A percentile compares a stretch with the other conserved stretches of the same genome.
Evolutionary conservation across 2,329 filamentous ascomycete species (phyloP).

Genomic region (Neofusicoccum parvum): DNA sequence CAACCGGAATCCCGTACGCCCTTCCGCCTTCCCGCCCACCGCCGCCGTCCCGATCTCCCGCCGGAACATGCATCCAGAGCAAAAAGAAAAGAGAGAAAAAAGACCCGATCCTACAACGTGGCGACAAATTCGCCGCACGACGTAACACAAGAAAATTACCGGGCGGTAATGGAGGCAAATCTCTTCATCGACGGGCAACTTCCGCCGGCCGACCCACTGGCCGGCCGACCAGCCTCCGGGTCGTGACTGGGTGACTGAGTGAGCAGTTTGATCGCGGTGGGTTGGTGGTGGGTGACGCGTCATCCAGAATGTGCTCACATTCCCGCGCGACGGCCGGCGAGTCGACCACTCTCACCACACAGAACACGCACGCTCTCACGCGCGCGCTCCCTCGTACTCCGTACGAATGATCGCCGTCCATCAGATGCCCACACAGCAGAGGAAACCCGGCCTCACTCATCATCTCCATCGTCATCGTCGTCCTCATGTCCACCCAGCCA

Average conservation of each 20-base stretch:
- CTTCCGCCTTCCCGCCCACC: constrained; percentile 1
- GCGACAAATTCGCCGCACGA: not conserved
- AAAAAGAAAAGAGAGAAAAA: not conserved
- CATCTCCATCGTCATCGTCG: too few relatives aligned
- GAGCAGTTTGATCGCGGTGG: not conserved
- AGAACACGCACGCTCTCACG: too few relatives aligned
- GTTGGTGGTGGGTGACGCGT: not conserved
- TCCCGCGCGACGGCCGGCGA: too few relatives aligned
- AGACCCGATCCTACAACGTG: not conserved
- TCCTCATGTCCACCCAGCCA: too few relatives aligned
- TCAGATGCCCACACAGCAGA: too few relatives aligned
- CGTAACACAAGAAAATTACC: too few relatives aligned
- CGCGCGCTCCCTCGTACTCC: not conserved
- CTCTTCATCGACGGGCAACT: too few relatives aligned
- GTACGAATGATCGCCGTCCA: too few relatives aligned
- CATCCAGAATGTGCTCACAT: constrained; percentile 3
- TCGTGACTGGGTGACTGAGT: not conserved
- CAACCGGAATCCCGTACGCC: constrained; percentile 9
- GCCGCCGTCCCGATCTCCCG: constrained; percentile 5
- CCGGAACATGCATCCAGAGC: not conserved
- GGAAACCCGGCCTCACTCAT: too few relatives aligned
- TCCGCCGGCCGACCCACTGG: too few relatives aligned
- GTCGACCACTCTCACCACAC: too few relatives aligned
- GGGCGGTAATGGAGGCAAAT: too few relatives aligned
- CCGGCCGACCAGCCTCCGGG: not conserved